These are phyloP conservation scores for Phytophthora chlamydospora DNA, from an alignment of 352 stramenopile species.

Conservation along the genomic window DNA sequence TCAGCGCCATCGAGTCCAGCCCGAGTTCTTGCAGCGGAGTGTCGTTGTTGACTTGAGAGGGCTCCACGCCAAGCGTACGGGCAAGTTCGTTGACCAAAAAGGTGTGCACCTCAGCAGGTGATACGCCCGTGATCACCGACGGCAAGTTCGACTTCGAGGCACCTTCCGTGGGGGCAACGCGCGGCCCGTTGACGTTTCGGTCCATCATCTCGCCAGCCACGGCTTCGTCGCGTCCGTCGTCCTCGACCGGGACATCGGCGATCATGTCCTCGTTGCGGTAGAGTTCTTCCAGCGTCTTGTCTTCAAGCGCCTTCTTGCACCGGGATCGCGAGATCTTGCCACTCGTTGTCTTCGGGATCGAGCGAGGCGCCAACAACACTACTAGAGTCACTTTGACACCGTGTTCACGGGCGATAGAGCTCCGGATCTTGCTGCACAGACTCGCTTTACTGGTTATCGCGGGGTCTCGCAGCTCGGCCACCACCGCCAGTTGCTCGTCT, in stretches of 20 bases:
- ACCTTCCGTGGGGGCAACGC: slow-evolving; percentile 18
- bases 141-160: slow-evolving; percentile 41
- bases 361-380: slow-evolving; percentile 90
- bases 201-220: slow-evolving; percentile 38
- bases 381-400: slow-evolving; percentile 91
- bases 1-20: slow-evolving; percentile 95
- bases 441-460: slow-evolving; percentile 76
- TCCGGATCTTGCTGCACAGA: slow-evolving; percentile 75
- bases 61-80: slow-evolving; percentile 60
- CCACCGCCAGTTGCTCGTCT: slow-evolving; percentile 76
- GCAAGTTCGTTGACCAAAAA: slow-evolving; percentile 71
- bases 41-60: slow-evolving; percentile 50
- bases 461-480: slow-evolving; percentile 78
- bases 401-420: slow-evolving; percentile 77
- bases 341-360: slow-evolving; percentile 98
- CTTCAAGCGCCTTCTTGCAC: slow-evolving; percentile 72
- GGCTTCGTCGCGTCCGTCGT: slow-evolving; percentile 45
- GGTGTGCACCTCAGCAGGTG: slow-evolving; percentile 56
- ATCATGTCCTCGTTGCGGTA: slow-evolving; percentile 88
- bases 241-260: slow-evolving; percentile 42
- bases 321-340: slow-evolving; percentile 97
- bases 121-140: slow-evolving; percentile 56
- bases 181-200: slow-evolving; percentile 23
- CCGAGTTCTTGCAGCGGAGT: slow-evolving; percentile 76
- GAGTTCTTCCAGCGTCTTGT: slow-evolving; percentile 66